Evolutionary conservation across 1,139 yeast genomes (phyloP).

Genomic region (Eremothecium coryli): DNA sequence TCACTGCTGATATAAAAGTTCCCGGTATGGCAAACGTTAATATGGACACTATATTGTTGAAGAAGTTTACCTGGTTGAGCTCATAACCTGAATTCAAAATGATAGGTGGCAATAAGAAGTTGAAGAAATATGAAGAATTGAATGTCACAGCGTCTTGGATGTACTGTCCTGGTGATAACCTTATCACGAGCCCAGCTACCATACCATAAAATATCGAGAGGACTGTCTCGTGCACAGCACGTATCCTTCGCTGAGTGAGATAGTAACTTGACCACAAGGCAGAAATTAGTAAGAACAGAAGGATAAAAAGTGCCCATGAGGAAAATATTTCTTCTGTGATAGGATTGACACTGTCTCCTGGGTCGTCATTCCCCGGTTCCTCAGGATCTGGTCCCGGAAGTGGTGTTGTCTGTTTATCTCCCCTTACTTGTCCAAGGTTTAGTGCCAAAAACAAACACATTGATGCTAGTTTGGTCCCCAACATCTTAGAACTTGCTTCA

Average conservation of each 20-base stretch:
- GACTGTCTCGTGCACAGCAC: slow-evolving; percentile 95
- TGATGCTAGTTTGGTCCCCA: too few species aligned
- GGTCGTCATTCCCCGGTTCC: slow-evolving; percentile 25
- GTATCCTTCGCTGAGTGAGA: slow-evolving; percentile 81
- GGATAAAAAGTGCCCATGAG: slow-evolving; percentile 92
- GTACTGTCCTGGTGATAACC: slow-evolving; percentile 90
- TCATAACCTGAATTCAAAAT: slow-evolving; percentile 95
- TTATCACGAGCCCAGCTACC: slow-evolving; percentile 85
- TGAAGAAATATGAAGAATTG: slow-evolving; percentile 89
- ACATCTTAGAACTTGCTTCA: too few species aligned
- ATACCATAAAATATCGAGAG: slow-evolving; percentile 92
- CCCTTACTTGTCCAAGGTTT: neutral
- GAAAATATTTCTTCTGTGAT: slow-evolving; percentile 94
- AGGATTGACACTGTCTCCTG: slow-evolving; percentile 57
- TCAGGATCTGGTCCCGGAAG: slow-evolving; percentile 17
- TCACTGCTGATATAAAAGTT: slow-evolving; percentile 84
- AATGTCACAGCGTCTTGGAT: slow-evolving; percentile 96
- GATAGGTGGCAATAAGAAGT: slow-evolving; percentile 89
- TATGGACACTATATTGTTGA: slow-evolving; percentile 83
- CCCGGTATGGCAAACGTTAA: slow-evolving; percentile 96
- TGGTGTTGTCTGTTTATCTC: neutral
- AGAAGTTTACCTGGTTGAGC: slow-evolving; percentile 89
- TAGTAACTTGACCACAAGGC: slow-evolving; percentile 95
- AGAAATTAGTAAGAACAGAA: slow-evolving; percentile 67
- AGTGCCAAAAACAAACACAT: neutral